These are phyloP conservation scores for Phyllosticta paracitricarpa DNA, from an alignment of 2,329 filamentous ascomycete genomes.

Conservation along the genomic window DNA sequence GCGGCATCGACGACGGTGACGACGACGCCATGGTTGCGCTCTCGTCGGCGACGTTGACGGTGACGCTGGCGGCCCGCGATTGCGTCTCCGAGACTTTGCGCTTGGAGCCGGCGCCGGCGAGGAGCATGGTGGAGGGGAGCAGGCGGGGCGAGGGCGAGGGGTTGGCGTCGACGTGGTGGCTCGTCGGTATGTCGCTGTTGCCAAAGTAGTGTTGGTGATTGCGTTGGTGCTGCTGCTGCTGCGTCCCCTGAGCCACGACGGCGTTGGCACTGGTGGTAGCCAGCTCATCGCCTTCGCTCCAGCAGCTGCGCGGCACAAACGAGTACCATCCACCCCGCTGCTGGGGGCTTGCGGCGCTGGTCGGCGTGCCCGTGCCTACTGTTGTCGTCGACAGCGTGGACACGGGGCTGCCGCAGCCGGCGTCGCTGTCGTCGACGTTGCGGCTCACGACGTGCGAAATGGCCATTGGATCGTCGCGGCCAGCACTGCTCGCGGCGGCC, in stretches of 20 bases:
- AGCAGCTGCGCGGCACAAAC: not conserved
- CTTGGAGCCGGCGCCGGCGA: not conserved
- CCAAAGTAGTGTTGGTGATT: not conserved
- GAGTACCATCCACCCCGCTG: not conserved
- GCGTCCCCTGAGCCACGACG: not conserved
- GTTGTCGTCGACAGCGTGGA: not conserved
- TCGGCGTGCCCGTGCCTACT: not conserved
- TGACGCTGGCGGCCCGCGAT: constrained; percentile 20
- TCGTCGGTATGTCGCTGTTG: not conserved
- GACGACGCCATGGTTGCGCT: not conserved
- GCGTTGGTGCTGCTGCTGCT: not conserved
- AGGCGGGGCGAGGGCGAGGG: not conserved
- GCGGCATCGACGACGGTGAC: constrained; percentile 1
- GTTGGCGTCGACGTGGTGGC: not conserved
- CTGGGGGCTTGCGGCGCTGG: not conserved
- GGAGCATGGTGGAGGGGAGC: not conserved
- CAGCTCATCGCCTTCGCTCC: constrained; percentile 15
- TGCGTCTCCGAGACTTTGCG: not conserved
- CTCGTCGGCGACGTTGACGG: constrained; percentile 13
- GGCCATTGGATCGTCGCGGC: not conserved
- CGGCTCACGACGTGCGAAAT: not conserved
- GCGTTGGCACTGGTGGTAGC: constrained; percentile 13
- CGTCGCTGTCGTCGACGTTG: not conserved
- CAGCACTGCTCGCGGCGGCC: not conserved
- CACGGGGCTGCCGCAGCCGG: not conserved